Evolutionary conservation across 768 basidiomycete genomes (phyloP), one percentile per base, ranked within the genome.

Genomic region (Tricholoma sp.): DNA sequence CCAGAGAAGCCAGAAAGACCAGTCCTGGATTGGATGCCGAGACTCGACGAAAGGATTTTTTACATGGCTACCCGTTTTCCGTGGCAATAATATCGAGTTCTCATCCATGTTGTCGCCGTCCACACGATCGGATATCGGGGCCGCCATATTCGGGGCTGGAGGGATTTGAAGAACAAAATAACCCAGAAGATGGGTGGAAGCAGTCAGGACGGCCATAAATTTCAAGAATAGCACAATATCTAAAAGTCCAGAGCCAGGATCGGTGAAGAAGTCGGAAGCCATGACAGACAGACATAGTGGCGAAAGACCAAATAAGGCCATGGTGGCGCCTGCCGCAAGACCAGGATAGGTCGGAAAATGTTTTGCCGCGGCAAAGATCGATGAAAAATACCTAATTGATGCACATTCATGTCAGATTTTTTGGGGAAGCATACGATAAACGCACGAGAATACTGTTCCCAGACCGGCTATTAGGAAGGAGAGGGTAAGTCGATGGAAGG

Each of bases 281-380:
- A 91, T 58, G 21, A 79, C 57, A 19, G 89, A 86, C 6, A 91
- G 77, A 61, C 89, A 82, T 19, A 91, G 73, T 0, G 91, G 91
- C 0, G 91, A 93, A 32, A 91, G 77, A n/a, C 91, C 89, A 64
- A 91, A 91, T 21, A 91, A 71, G 2, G 88, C 82, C 77, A 84
- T 84, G 65, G 79, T 85, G 9, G 75, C 71, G 4, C 88, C 91
- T 0, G 86, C 78, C 10, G 88, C 83, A 22, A 84, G 69, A 18
- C 88, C 88, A 46, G 82, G 80, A 61, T 85, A 81, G 4, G 73
- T 66, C 6, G 88, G 85, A 59, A 91, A 91, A 43, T 74, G 76
- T 70, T 83, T 84, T 3, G 88, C 85, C 0, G 90, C 89, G 9
- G 88, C 79, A 67, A 93, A 91, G 12, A 92, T 69, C 6, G 83